A percentile compares a stretch with the other conserved stretches of the same genome.
phyloP scores from a whole-genome alignment of 257 asterid genomes.

The Scutellaria galericulata region DNA sequence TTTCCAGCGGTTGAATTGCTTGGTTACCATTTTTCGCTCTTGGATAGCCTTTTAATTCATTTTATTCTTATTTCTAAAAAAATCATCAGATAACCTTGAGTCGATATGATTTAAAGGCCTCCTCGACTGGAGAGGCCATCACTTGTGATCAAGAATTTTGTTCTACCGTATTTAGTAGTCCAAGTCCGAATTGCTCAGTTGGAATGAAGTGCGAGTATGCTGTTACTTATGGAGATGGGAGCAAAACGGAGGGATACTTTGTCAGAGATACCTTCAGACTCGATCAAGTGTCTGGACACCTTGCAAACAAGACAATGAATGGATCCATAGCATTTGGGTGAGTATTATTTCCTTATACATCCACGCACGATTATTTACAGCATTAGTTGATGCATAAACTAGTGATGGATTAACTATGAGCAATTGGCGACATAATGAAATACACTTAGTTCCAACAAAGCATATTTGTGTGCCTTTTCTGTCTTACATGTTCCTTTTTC shows the following conservation, averaged over 20 bases:
- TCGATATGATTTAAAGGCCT: constrained; percentile 53
- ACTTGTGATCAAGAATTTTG: constrained; percentile 63
- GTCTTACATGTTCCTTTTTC: constrained; percentile 33
- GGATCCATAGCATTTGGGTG: constrained; percentile 67
- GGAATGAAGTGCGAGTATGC: constrained; percentile 54
- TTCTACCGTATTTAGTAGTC: constrained; percentile 39
- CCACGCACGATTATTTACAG: background rate
- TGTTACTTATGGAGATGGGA: constrained; percentile 67
- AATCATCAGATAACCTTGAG: constrained; percentile 55
- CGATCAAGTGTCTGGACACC: constrained; percentile 58
- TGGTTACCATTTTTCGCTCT: background rate
- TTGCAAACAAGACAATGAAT: constrained; percentile 45
- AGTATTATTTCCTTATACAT: constrained; percentile 26
- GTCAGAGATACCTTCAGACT: constrained; percentile 53
- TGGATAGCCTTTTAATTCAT: background rate
- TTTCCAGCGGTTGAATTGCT: background rate
- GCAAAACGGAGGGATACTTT: constrained; percentile 62
- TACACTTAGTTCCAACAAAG: background rate
- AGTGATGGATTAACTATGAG: background rate
- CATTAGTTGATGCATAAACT: constrained; percentile 9
- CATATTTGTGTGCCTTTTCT: constrained; percentile 2
- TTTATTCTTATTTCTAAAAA: background rate
- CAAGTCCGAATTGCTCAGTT: constrained; percentile 47
- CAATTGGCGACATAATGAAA: constrained; percentile 15
- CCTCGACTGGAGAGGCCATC: constrained; percentile 54